These are phyloP conservation scores for Coffea canephora DNA, from an alignment of 257 asterid genomes.

Conservation along the genomic window DNA sequence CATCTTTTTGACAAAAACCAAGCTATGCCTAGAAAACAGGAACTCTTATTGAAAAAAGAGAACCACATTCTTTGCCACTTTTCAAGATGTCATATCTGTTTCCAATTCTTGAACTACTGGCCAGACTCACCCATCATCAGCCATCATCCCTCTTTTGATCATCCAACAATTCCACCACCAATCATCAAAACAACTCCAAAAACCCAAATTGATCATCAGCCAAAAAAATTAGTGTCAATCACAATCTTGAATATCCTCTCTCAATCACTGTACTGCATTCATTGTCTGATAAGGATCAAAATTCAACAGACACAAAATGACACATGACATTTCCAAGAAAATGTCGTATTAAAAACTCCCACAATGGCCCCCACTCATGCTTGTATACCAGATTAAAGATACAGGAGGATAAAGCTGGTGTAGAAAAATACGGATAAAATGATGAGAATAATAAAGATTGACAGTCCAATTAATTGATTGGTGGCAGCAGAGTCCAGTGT, in stretches of 20 bases:
- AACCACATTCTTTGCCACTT: neutral
- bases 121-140: neutral
- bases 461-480: neutral
- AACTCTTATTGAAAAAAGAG: neutral
- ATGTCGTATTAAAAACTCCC: neutral
- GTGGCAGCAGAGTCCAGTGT: neutral
- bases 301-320: neutral
- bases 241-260: neutral
- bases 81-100: neutral
- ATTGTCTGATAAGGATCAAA: constrained; percentile 3
- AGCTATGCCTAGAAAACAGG: neutral
- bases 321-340: neutral
- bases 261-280: neutral
- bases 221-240: neutral
- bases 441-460: neutral
- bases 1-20: neutral
- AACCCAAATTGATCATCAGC: neutral
- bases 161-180: neutral
- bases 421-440: neutral
- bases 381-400: neutral
- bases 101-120: neutral
- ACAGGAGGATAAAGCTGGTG: neutral
- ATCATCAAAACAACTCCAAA: neutral
- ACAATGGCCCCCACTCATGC: constrained; percentile 9
- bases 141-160: neutral